Conservation (phyloP, 208 protist species). For the Strigomonas culicis region DNA sequence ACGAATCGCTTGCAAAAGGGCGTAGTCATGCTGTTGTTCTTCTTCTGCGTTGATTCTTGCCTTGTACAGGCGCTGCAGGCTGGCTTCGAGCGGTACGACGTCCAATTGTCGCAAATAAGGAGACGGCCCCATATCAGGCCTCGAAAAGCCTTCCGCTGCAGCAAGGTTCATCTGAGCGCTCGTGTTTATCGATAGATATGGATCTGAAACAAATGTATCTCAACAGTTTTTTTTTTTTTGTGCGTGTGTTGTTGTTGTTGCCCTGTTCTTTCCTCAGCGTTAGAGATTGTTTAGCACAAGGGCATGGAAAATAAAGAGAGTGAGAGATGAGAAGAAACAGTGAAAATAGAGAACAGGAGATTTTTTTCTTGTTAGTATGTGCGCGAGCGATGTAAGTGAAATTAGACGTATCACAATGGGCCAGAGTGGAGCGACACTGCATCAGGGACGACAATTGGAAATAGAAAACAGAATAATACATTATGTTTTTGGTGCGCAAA, state of each 20-base stretch:
- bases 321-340: constrained; percentile 21
- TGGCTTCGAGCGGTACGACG: constrained; percentile 48
- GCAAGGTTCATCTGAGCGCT: background rate
- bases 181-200: too few species aligned
- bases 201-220: background rate
- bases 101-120: constrained; percentile 24
- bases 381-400: background rate
- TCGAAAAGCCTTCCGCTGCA: too few species aligned
- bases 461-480: background rate
- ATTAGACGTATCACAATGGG: background rate
- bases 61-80: constrained; percentile 55
- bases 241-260: background rate
- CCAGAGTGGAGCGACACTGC: background rate
- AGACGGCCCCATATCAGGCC: background rate
- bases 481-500: too few species aligned
- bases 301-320: constrained; percentile 10
- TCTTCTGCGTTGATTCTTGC: constrained; percentile 49
- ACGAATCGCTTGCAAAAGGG: constrained; percentile 61
- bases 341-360: background rate
- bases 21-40: constrained; percentile 58
- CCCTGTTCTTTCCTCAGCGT: background rate
- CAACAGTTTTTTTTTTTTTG: constrained; percentile 12
- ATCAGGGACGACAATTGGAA: constrained; percentile 5
- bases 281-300: background rate
- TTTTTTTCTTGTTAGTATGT: background rate